Conservation (phyloP, 1,284 basidiomycete species). For the Ceratobasidium theobromae region DNA sequence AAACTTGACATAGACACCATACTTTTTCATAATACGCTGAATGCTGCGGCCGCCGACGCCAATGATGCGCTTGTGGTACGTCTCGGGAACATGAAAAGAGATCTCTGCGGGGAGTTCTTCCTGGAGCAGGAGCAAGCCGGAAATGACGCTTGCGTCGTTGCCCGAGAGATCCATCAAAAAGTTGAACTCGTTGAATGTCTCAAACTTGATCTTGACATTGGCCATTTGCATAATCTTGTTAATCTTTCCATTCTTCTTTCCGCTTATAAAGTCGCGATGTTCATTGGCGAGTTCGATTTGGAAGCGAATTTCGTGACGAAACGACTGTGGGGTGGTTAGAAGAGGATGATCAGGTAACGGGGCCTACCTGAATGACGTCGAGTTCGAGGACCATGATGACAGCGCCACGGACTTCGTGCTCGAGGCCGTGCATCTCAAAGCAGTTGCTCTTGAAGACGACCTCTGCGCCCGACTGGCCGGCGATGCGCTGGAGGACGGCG, state of each 20-base stretch:
- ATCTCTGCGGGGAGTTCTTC: conserved; percentile 99
- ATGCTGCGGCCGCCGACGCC: conserved; percentile 98
- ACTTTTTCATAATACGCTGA: conserved; percentile 99
- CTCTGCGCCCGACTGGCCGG: conserved; percentile 79
- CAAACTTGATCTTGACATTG: conserved; percentile 98
- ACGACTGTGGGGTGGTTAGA: conserved; percentile 55
- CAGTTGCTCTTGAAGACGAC: conserved; percentile 97
- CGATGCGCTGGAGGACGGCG: conserved; percentile 82
- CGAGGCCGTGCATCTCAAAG: conserved; percentile 96
- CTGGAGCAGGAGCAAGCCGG: conserved; percentile 87
- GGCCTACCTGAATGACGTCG: conserved; percentile 79
- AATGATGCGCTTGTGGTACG: conserved; percentile 99
- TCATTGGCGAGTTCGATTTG: conserved; percentile 98
- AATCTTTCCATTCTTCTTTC: conserved; percentile 98
- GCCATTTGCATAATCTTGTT: conserved; percentile 98
- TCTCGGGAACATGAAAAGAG: conserved; percentile 98
- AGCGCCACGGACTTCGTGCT: conserved; percentile 86
- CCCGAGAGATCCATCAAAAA: conserved; percentile 95
- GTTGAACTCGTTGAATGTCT: conserved; percentile 98
- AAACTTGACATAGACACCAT: conserved; percentile 99
- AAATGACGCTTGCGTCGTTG: conserved; percentile 77
- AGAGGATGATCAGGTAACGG: conserved; percentile 30
- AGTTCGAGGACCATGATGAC: conserved; percentile 86
- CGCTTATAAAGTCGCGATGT: conserved; percentile 97
- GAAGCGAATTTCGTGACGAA: conserved; percentile 97